Conservation (phyloP, 2,329 filamentous ascomycete species). For the Trichoderma simmonsii region DNA sequence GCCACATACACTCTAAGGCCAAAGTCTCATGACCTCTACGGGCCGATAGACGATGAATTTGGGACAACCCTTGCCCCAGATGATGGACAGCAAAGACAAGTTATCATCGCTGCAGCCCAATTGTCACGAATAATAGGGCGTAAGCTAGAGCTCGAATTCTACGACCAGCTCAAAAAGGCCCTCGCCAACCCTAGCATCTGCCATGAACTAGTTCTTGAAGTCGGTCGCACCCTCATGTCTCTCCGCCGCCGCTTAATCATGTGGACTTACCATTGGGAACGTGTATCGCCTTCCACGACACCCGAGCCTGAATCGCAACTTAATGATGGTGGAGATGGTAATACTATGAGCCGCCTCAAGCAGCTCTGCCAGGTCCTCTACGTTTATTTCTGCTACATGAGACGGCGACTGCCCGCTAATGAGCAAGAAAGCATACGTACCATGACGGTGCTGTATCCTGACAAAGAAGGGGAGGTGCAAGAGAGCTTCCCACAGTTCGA, state of each 20-base stretch:
- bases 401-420: neutral
- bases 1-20: neutral
- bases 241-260: constrained; percentile 1
- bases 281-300: neutral
- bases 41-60: neutral
- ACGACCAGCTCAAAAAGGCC: constrained; percentile 3
- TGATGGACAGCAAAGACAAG: neutral
- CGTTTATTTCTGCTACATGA: constrained; percentile 16
- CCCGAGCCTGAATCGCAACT: neutral
- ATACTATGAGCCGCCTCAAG: neutral
- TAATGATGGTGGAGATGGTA: neutral
- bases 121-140: constrained; percentile 8
- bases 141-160: constrained; percentile 15
- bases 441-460: neutral
- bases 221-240: constrained; percentile 11
- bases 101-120: neutral
- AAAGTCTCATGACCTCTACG: neutral
- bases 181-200: constrained; percentile 1
- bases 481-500: constrained; percentile 17
- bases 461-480: neutral
- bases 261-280: neutral
- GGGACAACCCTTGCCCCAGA: neutral
- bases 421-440: neutral
- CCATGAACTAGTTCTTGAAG: neutral
- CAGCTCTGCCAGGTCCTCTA: constrained; percentile 13